Evolutionary conservation across 83 land plant species (phyloP).

Genomic region (Picea mariana): DNA sequence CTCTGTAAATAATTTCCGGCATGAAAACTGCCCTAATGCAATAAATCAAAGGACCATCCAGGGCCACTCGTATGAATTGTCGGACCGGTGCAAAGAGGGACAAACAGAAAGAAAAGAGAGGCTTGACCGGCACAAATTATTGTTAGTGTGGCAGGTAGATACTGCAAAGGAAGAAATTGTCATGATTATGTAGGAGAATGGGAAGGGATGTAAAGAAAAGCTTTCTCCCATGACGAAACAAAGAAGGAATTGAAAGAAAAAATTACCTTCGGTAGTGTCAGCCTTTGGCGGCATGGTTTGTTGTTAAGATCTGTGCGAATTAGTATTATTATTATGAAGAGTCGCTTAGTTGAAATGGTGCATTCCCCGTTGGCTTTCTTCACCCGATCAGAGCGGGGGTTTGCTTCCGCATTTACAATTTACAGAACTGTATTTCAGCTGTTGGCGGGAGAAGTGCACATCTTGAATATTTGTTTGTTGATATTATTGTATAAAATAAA

Average conservation of each 20-base stretch:
- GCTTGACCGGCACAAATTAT: neutral
- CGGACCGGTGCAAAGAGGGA: no score
- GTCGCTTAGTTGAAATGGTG: no score
- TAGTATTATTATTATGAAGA: no score
- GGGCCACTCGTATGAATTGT: neutral
- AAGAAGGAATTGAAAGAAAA: neutral
- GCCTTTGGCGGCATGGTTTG: constrained; percentile 7
- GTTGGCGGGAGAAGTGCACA: no score
- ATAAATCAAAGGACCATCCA: neutral
- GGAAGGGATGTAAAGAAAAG: neutral
- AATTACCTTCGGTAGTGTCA: neutral
- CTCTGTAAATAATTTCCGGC: neutral
- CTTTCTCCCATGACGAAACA: no score
- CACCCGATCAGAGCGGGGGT: no score
- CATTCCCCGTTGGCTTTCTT: no score
- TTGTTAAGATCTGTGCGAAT: no score
- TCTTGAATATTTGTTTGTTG: no score
- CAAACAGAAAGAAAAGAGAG: neutral
- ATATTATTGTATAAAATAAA: no score
- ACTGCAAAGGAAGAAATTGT: neutral
- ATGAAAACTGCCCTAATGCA: neutral
- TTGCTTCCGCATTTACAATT: no score
- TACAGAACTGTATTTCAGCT: no score
- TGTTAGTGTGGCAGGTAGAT: neutral
- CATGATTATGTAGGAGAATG: neutral